Evolutionary conservation across 106 monocot species (phyloP), one percentile per base, ranked within the genome.

Genomic region (Amphibolis antarctica): DNA sequence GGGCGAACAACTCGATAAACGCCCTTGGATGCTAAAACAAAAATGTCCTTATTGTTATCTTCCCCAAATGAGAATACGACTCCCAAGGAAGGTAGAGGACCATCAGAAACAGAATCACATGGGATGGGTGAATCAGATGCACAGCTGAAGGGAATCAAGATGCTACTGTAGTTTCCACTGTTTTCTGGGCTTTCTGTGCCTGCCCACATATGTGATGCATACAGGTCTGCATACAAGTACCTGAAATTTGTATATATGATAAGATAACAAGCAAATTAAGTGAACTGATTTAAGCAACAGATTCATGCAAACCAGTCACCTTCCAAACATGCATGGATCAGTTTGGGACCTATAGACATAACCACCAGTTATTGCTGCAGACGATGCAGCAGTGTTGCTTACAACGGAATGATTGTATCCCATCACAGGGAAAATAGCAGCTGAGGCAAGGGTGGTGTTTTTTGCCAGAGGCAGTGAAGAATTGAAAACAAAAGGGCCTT

Each of bases 261-360:
- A 28, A 5, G 44, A n/a, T 18, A 24, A 46, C 12, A 63, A 47
- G 17, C 5, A 29, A 19, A 19, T 20, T 1, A 62, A 46, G 15
- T 46, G 15, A 10, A 25, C 18, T 25, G 9, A 29, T 20, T 20
- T 10, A 1, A 18, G 18, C 18, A 42, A 4, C 5, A 42, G n/a
- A 58, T 15, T 15, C 29, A 19, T 25, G 28, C 23, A 28, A 56
- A 12, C 28, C 15, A 27, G 14, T 72, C 59, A 89, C 94, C 90
- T 90, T 77, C 94, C 96, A 78, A 53, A 76, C 73, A 96, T 60
- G 80, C 96, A 96, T 29, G 96, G 96, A 65, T 96, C 96, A 44
- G 82, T 69, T 12, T 21, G 66, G 3, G 86, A 81, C 53, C 96
- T 72, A 53, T 90, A 90, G 19, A 90, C 82, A 68, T 82, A 96